Conservation (phyloP, 129 eudicot genomes). For the Escallonia rubra region DNA sequence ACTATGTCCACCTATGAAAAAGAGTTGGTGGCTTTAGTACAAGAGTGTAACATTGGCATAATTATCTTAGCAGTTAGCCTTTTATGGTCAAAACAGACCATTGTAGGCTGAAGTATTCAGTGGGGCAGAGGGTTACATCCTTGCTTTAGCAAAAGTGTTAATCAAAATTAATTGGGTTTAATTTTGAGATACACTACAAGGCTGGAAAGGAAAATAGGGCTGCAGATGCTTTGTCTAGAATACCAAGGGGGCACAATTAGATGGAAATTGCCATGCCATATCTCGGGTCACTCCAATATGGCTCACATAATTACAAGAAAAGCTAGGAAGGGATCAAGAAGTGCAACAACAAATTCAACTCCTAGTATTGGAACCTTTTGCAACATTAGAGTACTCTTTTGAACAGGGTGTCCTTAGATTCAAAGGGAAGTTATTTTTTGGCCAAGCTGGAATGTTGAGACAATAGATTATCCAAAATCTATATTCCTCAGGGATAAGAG, state of each 20-base stretch:
- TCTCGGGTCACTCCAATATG: no score
- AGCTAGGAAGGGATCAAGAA: no score
- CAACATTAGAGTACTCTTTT: no score
- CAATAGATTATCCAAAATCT: neutral
- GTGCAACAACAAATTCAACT: no score
- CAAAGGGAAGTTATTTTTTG: no score
- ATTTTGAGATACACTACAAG: constrained; percentile 5
- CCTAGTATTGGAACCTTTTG: no score
- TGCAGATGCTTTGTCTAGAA: constrained; percentile 2
- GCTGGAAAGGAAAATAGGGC: neutral
- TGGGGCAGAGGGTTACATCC: neutral
- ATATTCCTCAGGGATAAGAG: neutral
- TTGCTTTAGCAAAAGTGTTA: no score
- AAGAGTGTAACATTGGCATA: constrained; percentile 4
- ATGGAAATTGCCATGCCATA: no score
- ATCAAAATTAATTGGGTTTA: constrained; percentile 3
- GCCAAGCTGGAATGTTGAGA: no score
- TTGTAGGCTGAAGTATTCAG: neutral
- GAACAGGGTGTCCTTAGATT: no score
- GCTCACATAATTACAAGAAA: no score
- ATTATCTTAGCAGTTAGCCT: neutral
- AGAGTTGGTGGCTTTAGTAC: constrained; percentile 6
- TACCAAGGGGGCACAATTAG: neutral
- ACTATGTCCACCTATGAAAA: neutral
- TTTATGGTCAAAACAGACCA: constrained; percentile 3